Conservation (phyloP, 306 rosid genomes). For the Fagus crenata region DNA sequence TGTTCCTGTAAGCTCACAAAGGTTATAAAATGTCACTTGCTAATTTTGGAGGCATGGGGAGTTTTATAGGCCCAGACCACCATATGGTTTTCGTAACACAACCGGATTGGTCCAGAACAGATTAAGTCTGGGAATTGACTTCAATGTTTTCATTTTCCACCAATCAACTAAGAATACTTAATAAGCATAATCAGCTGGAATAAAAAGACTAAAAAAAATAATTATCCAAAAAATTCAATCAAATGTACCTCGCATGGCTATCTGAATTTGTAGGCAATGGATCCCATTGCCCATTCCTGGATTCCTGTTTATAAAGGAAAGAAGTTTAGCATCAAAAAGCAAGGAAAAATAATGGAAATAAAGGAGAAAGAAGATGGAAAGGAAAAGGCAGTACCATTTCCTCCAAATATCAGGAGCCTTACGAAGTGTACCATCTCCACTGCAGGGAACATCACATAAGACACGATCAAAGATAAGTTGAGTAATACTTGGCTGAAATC, state of each 20-base stretch:
- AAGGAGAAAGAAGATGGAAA: conserved; percentile 16
- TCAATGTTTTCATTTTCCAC: neutral
- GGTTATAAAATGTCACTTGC: conserved; percentile 1
- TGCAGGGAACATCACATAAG: conserved; percentile 96
- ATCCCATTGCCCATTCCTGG: conserved; percentile 84
- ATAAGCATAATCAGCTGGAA: neutral
- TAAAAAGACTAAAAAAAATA: neutral
- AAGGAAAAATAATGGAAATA: conserved; percentile 2
- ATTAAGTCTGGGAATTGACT: conserved; percentile 13
- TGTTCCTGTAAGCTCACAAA: conserved; percentile 1
- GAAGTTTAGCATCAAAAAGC: conserved; percentile 19
- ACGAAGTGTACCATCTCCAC: conserved; percentile 99
- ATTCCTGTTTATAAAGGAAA: conserved; percentile 57
- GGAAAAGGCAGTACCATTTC: conserved; percentile 69
- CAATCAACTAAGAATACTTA: conserved; percentile 1
- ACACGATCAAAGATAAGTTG: conserved; percentile 91
- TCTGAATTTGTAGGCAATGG: conserved; percentile 82
- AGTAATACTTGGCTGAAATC: conserved; percentile 36
- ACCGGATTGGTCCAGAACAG: conserved; percentile 12
- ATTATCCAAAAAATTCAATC: conserved; percentile 1
- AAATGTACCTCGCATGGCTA: conserved; percentile 75
- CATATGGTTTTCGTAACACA: conserved; percentile 17
- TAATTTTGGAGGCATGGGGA: neutral
- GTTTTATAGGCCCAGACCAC: conserved; percentile 7
- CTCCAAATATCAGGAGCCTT: conserved; percentile 99